These are phyloP conservation scores for Globisporangium yorkense DNA, from an alignment of 352 stramenopile species.

Conservation along the genomic window DNA sequence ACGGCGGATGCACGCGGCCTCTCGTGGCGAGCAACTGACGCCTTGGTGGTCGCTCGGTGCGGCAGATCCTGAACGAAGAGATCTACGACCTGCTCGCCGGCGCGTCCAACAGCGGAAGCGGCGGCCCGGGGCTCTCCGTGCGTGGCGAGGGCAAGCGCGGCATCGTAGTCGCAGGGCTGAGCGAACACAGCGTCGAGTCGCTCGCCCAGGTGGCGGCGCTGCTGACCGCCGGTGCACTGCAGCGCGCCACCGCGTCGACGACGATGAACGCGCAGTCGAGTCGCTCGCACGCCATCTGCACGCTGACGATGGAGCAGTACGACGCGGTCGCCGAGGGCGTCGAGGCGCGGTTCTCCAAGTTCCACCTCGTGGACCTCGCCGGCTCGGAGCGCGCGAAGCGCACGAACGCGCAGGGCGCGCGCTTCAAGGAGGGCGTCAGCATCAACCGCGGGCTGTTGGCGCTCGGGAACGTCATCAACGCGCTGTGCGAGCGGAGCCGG, in stretches of 20 bases:
- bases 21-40: no score
- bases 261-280: conserved; percentile 75
- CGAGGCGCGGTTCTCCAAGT: conserved; percentile 73
- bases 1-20: no score
- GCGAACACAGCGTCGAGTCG: conserved; percentile 63
- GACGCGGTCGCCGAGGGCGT: conserved; percentile 16
- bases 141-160: conserved; percentile 89
- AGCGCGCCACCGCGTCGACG: conserved; percentile 59
- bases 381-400: conserved; percentile 91
- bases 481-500: conserved; percentile 82
- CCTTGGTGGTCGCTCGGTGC: no score
- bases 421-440: conserved; percentile 90
- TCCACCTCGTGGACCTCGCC: conserved; percentile 95
- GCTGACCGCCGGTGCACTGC: conserved; percentile 34
- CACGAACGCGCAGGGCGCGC: conserved; percentile 77
- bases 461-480: conserved; percentile 94
- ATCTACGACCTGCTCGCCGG: conserved; percentile 89
- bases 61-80: conserved; percentile 97
- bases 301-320: conserved; percentile 75
- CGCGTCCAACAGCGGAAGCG: not conserved
- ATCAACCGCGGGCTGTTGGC: conserved; percentile 95
- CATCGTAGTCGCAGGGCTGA: conserved; percentile 84
- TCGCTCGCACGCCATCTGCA: conserved; percentile 89
- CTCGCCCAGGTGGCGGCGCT: conserved; percentile 35
- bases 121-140: conserved; percentile 42